A percentile compares a stretch with the other conserved stretches of the same genome.
Conservation (phyloP, 257 asterid species). For the Solanum virginianum region DNA sequence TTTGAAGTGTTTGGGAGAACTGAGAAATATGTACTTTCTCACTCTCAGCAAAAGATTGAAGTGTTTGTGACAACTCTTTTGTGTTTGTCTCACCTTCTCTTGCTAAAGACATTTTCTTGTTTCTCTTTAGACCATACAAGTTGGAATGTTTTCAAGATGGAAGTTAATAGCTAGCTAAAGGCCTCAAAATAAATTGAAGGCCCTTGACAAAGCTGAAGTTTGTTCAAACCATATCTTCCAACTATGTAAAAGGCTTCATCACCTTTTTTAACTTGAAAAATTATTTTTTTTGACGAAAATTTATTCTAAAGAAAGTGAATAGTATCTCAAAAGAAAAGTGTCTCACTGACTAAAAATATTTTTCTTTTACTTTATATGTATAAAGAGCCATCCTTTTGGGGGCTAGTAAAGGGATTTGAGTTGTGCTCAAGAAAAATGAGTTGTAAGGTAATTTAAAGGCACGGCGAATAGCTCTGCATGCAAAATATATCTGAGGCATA, state of each 20-base stretch:
- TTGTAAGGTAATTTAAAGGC: background rate
- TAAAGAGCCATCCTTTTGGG: background rate
- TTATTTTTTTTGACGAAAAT: background rate
- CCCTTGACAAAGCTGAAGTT: background rate
- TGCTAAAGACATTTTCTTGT: background rate
- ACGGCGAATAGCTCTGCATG: background rate
- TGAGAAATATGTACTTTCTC: background rate
- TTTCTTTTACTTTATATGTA: background rate
- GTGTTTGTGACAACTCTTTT: slow-evolving; percentile 4
- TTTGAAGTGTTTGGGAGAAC: slow-evolving; percentile 32
- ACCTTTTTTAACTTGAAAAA: background rate
- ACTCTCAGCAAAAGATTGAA: background rate
- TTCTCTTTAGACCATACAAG: background rate
- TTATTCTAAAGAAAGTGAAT: background rate
- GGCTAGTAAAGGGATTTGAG: background rate
- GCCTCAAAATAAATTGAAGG: background rate
- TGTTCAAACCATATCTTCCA: background rate
- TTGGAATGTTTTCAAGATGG: background rate
- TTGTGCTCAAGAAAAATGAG: background rate
- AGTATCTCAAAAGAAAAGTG: background rate
- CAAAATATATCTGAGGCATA: too few species aligned
- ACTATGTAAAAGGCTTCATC: background rate
- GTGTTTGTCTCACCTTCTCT: background rate
- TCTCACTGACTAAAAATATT: background rate
- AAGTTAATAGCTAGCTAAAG: background rate